Evolutionary conservation across 2,329 filamentous ascomycete species (phyloP), one percentile per base, ranked within the genome.

Genomic region (Exophiala spinifera): DNA sequence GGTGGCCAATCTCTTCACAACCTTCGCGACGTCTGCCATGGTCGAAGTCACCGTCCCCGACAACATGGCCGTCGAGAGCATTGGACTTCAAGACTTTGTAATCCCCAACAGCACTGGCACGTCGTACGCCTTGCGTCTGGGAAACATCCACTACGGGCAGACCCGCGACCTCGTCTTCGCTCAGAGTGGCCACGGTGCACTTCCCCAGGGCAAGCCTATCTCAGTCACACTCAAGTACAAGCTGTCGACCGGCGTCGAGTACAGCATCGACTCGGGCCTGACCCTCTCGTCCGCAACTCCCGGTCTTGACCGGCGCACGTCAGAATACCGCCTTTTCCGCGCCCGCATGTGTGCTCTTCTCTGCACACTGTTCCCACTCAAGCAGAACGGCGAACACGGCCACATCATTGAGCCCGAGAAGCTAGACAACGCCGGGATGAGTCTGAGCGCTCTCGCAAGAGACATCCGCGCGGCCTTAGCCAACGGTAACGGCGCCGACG

Each of bases 71-170:
- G 11, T 52, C 13, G 39, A 53, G 25, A n/a, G 43, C 15, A 47
- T 44, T 31, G 11, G 40, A 28, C 14, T 33, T 19, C n/a, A 49
- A 33, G 45, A 40, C 6, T 33, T 40, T 13, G 17, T 46, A n/a
- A 36, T 17, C 42, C 20, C 23, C 10, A 14, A 13, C 14, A 14
- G 4, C 14, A 25, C 4, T 8, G 42, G 36, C 14, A 39, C 15
- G 14, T 11, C 10, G 7, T 25, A 28, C 10, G 56, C 51, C 4
- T 31, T 67, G 25, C 52, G 57, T 8, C 52, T 68, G 20, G 78
- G 79, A 2, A 82, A 77, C 59, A 55, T 86, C 0, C 81, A 83
- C 56, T 85, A 80, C 51, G 82, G 80, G n/a, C 82, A 85, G 55
- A 77, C 80, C 0, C 75, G 81, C 2, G 80, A 84, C 52, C 68